Conservation (phyloP, 2,329 filamentous ascomycete species). For the Ramularia endophylla region DNA sequence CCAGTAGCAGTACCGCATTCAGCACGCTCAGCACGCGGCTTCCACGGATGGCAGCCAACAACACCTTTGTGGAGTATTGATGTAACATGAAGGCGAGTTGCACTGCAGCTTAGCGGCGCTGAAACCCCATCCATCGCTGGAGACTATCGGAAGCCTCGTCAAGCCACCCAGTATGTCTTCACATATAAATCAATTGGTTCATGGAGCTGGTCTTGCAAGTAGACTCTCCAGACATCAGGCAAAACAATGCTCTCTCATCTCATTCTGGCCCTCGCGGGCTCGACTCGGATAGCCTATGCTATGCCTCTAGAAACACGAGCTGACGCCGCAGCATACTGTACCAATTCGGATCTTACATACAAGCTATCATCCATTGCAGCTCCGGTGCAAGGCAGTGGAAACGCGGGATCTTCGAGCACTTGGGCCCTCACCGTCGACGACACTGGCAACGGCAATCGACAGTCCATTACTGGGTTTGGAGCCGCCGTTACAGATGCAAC, state of each 20-base stretch:
- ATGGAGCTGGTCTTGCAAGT: too few species aligned
- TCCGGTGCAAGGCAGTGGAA: background rate
- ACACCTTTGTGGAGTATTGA: too few species aligned
- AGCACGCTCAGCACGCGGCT: too few species aligned
- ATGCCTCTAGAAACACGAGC: background rate
- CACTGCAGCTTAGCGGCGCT: too few species aligned
- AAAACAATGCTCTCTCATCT: background rate
- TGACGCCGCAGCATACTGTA: background rate
- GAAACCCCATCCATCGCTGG: too few species aligned
- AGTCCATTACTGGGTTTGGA: conserved; percentile 16
- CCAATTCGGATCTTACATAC: background rate
- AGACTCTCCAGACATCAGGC: too few species aligned
- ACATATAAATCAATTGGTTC: too few species aligned
- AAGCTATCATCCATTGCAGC: background rate
- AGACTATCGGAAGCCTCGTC: too few species aligned
- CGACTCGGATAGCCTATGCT: background rate
- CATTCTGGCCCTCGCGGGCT: background rate
- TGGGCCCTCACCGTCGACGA: conserved; percentile 22
- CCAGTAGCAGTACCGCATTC: too few species aligned
- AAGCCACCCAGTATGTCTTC: too few species aligned
- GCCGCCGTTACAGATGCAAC: conserved; percentile 19
- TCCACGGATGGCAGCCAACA: too few species aligned
- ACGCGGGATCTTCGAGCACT: background rate
- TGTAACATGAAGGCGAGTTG: too few species aligned
- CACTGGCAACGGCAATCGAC: conserved; percentile 14